phyloP scores from a whole-genome alignment of 192 early-diverging fungal genomes.

The Coemansia sp. region DNA sequence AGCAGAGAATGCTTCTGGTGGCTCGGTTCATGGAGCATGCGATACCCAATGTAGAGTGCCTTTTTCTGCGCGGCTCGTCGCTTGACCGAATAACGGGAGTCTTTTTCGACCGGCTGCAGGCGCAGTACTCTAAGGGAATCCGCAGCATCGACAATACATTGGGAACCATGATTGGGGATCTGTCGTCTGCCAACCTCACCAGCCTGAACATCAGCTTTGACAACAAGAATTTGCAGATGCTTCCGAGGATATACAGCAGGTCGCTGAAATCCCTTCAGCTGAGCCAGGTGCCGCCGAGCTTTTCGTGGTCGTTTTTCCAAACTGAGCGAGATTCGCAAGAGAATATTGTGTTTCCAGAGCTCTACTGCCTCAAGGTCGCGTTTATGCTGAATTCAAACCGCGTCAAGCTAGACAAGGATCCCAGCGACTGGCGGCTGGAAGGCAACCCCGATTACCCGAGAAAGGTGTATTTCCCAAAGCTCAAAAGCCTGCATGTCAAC shows the following conservation, averaged over 20 bases:
- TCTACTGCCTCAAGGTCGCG: not conserved
- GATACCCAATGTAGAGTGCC: not conserved
- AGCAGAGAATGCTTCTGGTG: not conserved
- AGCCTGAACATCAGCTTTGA: not conserved
- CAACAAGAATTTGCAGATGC: not conserved
- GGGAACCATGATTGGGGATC: not conserved
- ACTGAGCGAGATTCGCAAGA: not conserved
- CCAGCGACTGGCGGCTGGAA: not conserved
- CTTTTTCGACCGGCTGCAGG: not conserved
- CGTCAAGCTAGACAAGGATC: not conserved
- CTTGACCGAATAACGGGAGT: not conserved
- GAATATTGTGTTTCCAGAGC: not conserved
- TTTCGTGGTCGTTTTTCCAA: not conserved
- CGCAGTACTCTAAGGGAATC: not conserved
- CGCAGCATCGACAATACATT: not conserved
- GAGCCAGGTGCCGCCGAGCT: not conserved
- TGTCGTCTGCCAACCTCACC: not conserved
- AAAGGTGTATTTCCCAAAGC: constrained; percentile 3
- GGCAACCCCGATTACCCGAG: not conserved
- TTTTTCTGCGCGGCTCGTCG: not conserved
- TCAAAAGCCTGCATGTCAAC: not conserved
- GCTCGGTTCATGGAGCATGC: not conserved
- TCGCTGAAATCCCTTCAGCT: not conserved
- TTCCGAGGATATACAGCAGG: not conserved
- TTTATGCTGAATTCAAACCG: not conserved